Base-by-base conservation (phyloP, 371 early-diverging fungal genomes). In the Chytridium lagenaria region DNA sequence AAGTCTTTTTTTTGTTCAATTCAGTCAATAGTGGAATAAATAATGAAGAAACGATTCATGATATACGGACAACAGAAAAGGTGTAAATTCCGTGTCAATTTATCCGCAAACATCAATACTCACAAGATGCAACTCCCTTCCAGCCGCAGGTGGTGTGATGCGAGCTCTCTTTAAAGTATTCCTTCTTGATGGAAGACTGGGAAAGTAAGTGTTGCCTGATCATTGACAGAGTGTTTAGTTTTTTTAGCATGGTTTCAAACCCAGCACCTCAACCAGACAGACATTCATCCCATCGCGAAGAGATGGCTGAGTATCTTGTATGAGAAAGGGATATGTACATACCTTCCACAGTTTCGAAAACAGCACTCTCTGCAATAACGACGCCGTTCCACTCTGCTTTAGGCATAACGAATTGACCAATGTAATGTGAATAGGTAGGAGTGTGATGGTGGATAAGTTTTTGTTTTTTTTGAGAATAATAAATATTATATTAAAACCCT, bases 311-410 rank as follows among this genome's bases (percentile, higher is more conserved):
- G n/a, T n/a, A n/a, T n/a, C n/a, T n/a, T n/a, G n/a, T n/a, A n/a
- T n/a, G n/a, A 52, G 55, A 52, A 5, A 23, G 55, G 55, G 5
- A 5, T 26, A 52, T 5, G 7, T 23, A 52, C 55, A 33, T 36
- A 61, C 78, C 78, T 57, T 83, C 83, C 26, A 83, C 83, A 22
- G 69, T 77, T 69, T 79, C 78, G 63, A 66, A 66, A 49, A 33
- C 71, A 52, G 76, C 78, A n/a, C 73, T 59, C 57, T 78, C 76
- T 39, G 83, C 83, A 52, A 83, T 67, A 0, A 79, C 73, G n/a
- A 66, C 74, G 33, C 76, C 78, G 66, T 76, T 78, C 78, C 77
- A 82, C 31, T 33, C 63, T 2, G 81, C 81, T n/a, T 51, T 68
- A 12, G 74, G 70, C 79, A 79, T 76, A 31, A 38, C 71, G 63